These are phyloP conservation scores for Hypoxylon cercidicola DNA, from an alignment of 495 filamentous ascomycete species.

Conservation along the genomic window DNA sequence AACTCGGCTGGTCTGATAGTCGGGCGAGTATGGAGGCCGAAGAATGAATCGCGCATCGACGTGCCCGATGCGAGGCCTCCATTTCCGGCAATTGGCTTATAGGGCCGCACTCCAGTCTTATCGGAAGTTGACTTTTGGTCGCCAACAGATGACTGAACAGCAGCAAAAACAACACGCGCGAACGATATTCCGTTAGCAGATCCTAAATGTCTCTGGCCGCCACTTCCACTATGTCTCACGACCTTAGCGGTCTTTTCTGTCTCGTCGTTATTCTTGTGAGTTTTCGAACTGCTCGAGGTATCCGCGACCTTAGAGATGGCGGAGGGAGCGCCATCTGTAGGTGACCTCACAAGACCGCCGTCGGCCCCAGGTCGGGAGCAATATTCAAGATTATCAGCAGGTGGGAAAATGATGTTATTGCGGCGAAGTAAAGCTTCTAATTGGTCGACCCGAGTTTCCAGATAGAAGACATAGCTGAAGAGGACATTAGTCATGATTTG, in stretches of 20 bases:
- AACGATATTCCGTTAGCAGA: constrained; percentile 94
- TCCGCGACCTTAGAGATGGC: constrained; percentile 40
- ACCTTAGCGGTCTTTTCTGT: constrained; percentile 74
- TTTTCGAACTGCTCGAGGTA: constrained; percentile 39
- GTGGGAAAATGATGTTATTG: constrained; percentile 75
- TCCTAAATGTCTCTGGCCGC: constrained; percentile 81
- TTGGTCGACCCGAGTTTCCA: constrained; percentile 85
- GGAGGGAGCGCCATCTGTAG: constrained; percentile 49
- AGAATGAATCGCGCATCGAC: constrained; percentile 93
- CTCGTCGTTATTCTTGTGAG: constrained; percentile 65
- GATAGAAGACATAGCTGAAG: constrained; percentile 88
- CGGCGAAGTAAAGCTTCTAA: constrained; percentile 80
- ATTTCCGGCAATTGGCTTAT: constrained; percentile 48
- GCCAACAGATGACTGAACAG: constrained; percentile 86
- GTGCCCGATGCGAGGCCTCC: constrained; percentile 61
- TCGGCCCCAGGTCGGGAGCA: constrained; percentile 65
- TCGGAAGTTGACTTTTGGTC: constrained; percentile 69
- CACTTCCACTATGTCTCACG: constrained; percentile 81
- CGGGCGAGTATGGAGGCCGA: constrained; percentile 89
- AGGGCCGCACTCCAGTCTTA: constrained; percentile 59
- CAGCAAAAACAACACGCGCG: constrained; percentile 92
- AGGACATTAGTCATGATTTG: constrained; percentile 32
- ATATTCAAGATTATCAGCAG: constrained; percentile 80
- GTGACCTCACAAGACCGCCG: constrained; percentile 54
- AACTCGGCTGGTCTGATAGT: constrained; percentile 87